Conservation (phyloP, 805 yeast species). For the Tetrapisispora arboricola region DNA sequence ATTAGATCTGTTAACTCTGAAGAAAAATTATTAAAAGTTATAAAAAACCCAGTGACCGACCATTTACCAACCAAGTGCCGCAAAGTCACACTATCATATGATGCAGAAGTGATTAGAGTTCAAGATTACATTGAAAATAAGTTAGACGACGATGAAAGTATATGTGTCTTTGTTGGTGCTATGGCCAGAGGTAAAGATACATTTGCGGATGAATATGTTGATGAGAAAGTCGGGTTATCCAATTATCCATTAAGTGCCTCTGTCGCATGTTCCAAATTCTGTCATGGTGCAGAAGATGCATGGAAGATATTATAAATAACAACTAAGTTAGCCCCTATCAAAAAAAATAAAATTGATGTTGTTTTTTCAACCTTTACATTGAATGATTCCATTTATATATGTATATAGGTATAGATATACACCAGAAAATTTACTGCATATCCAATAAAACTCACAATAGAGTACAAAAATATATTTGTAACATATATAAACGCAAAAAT, state of each 20-base stretch:
- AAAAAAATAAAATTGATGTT: too few relatives aligned
- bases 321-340: too few relatives aligned
- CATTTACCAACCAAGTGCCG: slow-evolving; percentile 95
- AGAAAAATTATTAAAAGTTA: slow-evolving; percentile 85
- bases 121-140: slow-evolving; percentile 68
- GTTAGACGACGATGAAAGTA: slow-evolving; percentile 79
- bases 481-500: too few relatives aligned
- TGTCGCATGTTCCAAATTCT: slow-evolving; percentile 95
- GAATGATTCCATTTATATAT: too few relatives aligned
- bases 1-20: slow-evolving; percentile 93
- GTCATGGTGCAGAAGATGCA: slow-evolving; percentile 98
- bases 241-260: slow-evolving; percentile 94
- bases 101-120: slow-evolving; percentile 78
- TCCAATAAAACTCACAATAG: too few relatives aligned
- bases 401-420: too few relatives aligned
- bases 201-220: slow-evolving; percentile 94
- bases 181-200: slow-evolving; percentile 98
- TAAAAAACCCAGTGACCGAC: slow-evolving; percentile 94
- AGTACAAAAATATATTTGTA: too few relatives aligned
- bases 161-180: slow-evolving; percentile 97
- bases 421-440: too few relatives aligned
- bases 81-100: slow-evolving; percentile 84
- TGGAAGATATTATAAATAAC: slow-evolving; percentile 67
- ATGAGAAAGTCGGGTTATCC: slow-evolving; percentile 91
- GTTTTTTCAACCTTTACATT: too few relatives aligned